Evolutionary conservation across 257 asterid species (phyloP).

Genomic region (Salvia rosmarinus): DNA sequence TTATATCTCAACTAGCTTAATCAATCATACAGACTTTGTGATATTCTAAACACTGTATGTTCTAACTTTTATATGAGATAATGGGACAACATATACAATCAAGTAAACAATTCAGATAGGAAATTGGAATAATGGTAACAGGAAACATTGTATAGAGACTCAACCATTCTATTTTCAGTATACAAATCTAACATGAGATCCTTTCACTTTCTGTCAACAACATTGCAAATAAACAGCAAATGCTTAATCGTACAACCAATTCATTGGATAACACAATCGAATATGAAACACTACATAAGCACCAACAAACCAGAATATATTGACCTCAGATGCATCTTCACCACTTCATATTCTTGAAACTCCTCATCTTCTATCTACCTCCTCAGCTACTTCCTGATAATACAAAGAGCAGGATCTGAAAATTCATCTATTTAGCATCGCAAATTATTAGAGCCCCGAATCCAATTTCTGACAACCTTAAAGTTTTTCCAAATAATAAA

Average conservation of each 20-base stretch:
- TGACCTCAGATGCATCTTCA: slow-evolving; percentile 62
- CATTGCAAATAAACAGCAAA: slow-evolving; percentile 11
- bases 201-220: slow-evolving; percentile 61
- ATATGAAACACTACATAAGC: neutral
- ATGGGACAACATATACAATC: too few species aligned
- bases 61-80: too few species aligned
- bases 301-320: slow-evolving; percentile 20
- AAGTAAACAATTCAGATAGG: too few species aligned
- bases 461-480: neutral
- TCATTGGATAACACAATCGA: neutral
- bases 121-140: too few species aligned
- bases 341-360: slow-evolving; percentile 76
- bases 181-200: too few species aligned
- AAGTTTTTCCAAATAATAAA: neutral
- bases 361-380: slow-evolving; percentile 69
- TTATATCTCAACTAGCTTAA: too few species aligned
- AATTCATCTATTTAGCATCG: neutral
- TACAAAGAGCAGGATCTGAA: neutral
- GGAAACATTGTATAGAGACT: too few species aligned
- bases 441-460: neutral
- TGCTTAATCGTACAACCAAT: neutral
- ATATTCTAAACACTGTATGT: too few species aligned
- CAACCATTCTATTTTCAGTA: too few species aligned
- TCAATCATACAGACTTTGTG: too few species aligned
- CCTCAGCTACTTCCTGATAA: slow-evolving; percentile 67